Evolutionary conservation across 257 asterid genomes (phyloP).

Genomic region (Fraxinus quadrangulata): DNA sequence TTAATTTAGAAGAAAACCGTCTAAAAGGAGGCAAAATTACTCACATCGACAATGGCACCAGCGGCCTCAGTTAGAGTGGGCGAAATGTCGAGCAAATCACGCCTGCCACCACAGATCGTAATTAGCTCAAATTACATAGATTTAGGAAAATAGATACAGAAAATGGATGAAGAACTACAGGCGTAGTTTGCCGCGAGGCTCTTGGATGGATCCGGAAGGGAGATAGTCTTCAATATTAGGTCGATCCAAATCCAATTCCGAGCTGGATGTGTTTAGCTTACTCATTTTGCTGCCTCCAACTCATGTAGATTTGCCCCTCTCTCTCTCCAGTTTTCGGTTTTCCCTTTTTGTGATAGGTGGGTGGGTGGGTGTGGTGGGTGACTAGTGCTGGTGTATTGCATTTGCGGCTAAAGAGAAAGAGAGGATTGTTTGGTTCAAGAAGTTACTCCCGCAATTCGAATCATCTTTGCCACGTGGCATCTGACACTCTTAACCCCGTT

Average conservation of each 20-base stretch:
- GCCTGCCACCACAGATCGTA: slow-evolving; percentile 41
- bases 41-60: slow-evolving; percentile 93
- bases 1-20: background rate
- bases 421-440: too few species aligned
- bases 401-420: too few species aligned
- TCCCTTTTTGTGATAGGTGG: too few species aligned
- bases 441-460: too few species aligned
- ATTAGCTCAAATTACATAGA: background rate
- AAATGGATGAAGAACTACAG: slow-evolving; percentile 42
- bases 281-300: slow-evolving; percentile 31
- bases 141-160: background rate
- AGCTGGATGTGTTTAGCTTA: slow-evolving; percentile 51
- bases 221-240: slow-evolving; percentile 90
- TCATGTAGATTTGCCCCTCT: background rate
- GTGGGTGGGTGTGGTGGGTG: too few species aligned
- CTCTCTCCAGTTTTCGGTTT: background rate
- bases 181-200: slow-evolving; percentile 77
- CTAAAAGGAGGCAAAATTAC: slow-evolving; percentile 9
- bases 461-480: too few species aligned
- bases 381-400: too few species aligned
- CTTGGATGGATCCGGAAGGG: slow-evolving; percentile 82
- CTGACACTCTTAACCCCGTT: too few species aligned
- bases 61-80: slow-evolving; percentile 96
- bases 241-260: slow-evolving; percentile 91
- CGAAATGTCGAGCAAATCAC: slow-evolving; percentile 90